Conservation (phyloP, 2,329 filamentous ascomycete species). For the Botryotinia convoluta region DNA sequence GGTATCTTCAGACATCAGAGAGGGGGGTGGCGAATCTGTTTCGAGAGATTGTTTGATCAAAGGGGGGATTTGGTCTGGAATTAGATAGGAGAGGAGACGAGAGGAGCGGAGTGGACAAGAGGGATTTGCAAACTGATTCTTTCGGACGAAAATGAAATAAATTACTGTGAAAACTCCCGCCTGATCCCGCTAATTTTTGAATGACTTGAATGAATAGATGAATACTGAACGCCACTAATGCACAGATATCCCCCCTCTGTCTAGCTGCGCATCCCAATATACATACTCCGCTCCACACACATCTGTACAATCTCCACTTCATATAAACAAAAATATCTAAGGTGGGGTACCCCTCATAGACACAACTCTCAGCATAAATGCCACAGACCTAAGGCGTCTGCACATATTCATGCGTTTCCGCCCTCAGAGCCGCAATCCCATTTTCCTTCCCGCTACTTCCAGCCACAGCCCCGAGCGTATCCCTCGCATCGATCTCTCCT, state of each 20-base stretch:
- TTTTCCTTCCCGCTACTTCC: conserved; percentile 17
- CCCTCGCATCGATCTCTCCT: neutral
- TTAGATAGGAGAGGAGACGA: too few relatives aligned
- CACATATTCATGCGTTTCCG: conserved; percentile 10
- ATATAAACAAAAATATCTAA: neutral
- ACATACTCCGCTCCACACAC: neutral
- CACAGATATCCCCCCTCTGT: neutral
- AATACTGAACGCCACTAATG: conserved; percentile 1
- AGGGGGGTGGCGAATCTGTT: neutral
- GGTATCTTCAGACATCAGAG: neutral
- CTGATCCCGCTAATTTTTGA: neutral
- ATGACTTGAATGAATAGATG: neutral
- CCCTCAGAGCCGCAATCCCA: conserved; percentile 5
- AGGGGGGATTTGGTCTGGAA: neutral
- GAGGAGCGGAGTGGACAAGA: neutral
- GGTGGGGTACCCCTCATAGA: neutral
- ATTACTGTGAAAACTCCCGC: neutral
- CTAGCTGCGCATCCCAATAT: neutral
- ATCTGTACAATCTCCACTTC: neutral
- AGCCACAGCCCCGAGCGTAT: neutral
- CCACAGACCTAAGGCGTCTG: conserved; percentile 7
- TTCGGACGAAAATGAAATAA: neutral
- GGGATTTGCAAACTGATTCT: neutral
- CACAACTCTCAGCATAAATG: neutral
- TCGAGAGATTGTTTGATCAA: neutral